Conservation (phyloP, 768 basidiomycete species). For the Lyophyllum semitale region DNA sequence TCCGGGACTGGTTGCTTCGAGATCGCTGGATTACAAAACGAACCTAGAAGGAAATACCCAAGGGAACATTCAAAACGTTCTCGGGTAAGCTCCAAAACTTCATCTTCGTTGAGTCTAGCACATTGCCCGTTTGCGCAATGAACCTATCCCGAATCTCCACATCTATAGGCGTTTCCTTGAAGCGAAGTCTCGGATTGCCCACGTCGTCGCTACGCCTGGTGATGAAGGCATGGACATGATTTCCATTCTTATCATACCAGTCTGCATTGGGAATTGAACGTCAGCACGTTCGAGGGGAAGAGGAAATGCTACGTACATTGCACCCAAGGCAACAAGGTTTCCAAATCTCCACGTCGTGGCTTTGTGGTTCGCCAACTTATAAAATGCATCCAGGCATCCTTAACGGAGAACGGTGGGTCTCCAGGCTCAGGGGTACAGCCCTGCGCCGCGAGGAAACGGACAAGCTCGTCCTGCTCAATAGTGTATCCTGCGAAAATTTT, state of each 20-base stretch:
- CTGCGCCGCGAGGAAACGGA: constrained; percentile 1
- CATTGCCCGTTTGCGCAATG: background rate
- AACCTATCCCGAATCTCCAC: background rate
- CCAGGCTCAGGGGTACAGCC: constrained; percentile 7
- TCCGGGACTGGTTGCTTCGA: constrained; percentile 3
- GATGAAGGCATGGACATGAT: constrained; percentile 7
- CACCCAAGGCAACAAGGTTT: constrained; percentile 1
- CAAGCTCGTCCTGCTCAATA: constrained; percentile 8
- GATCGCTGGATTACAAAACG: background rate
- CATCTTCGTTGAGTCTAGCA: constrained; percentile 1
- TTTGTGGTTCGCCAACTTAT: constrained; percentile 3
- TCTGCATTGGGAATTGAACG: constrained; percentile 5
- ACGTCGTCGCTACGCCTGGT: constrained; percentile 6
- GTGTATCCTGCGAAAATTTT: constrained; percentile 10
- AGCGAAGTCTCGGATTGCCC: background rate
- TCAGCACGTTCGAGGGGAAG: background rate
- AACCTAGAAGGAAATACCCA: background rate
- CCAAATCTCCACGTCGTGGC: constrained; percentile 1
- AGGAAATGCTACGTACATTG: constrained; percentile 1
- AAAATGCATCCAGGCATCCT: constrained; percentile 4
- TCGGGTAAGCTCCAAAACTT: constrained; percentile 6
- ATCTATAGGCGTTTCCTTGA: background rate
- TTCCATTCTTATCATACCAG: constrained; percentile 2
- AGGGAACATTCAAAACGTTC: background rate
- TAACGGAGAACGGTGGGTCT: background rate